Base-by-base conservation (phyloP, 495 filamentous ascomycete species). In the Evansstolkia leycettana region DNA sequence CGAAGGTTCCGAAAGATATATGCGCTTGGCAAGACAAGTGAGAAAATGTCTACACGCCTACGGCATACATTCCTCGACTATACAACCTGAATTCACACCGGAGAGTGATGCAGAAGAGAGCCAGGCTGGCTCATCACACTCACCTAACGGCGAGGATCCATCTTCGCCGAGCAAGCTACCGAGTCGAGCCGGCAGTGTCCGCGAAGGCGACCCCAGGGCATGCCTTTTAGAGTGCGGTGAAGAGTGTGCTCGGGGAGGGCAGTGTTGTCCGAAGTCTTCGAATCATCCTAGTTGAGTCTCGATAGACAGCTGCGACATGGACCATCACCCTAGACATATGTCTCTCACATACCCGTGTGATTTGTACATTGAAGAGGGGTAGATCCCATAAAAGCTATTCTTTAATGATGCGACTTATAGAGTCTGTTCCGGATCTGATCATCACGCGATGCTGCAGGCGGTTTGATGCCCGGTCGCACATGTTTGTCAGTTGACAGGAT, bases 41-140 rank as follows among this genome's bases (percentile, higher is more conserved):
- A 67, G 87, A 10, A 74, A 72, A 25, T 98, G 90, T 52, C 72
- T 98, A 12, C 90, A 96, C 50, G 90, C 76, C 11, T 93, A 93
- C 45, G 90, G 90, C 10, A 95, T 98, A 41, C 90, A 96, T 60
- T 90, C 83, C n/a, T 86, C 84, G 3, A 98, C 90, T 6, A 95
- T 98, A 42, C 90, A 98, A 59, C 92, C 92, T 2, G 90, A 98
- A 52, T 98, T 90, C 54, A 82, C 79, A 42, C 64, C 74, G 1
- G 67, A 73, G 29, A 58, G 57, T 19, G 65, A 68, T n/a, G 64
- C 67, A 31, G 80, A 77, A 46, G 58, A 68, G 12, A 58, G 45
- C 27, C 45, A 47, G 4, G 44, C 20, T 11, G 45, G 44, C n/a
- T 38, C 48, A 8, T 50, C 56, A 0, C 50, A 58, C 4, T 49